Evolutionary conservation across 208 protist genomes (phyloP).

Genomic region (Wallacemonas collosoma): DNA sequence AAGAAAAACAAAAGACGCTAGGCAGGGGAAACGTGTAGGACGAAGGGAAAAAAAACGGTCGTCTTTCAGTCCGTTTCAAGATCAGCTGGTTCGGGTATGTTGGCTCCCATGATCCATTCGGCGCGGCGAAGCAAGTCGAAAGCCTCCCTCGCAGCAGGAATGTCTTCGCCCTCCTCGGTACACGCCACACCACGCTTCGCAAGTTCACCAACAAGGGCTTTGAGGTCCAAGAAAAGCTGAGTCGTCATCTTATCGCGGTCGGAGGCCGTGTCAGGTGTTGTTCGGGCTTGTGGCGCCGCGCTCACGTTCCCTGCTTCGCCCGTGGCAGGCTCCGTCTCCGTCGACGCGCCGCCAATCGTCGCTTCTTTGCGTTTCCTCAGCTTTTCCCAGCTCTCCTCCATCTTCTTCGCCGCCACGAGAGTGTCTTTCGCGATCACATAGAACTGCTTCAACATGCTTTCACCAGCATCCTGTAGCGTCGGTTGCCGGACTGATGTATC

Average conservation of each 20-base stretch:
- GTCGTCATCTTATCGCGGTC: constrained; percentile 89
- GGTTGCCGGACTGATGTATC: neutral
- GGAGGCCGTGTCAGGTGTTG: constrained; percentile 59
- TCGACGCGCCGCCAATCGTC: constrained; percentile 10
- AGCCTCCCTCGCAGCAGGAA: constrained; percentile 27
- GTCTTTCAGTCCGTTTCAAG: constrained; percentile 36
- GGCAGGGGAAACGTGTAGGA: neutral
- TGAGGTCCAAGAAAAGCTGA: constrained; percentile 83
- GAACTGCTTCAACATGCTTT: constrained; percentile 45
- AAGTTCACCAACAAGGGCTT: constrained; percentile 37
- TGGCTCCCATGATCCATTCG: constrained; percentile 75
- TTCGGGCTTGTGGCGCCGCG: constrained; percentile 20
- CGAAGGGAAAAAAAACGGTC: neutral
- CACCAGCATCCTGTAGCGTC: constrained; percentile 15
- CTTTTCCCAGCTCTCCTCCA: constrained; percentile 91
- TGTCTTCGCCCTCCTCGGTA: constrained; percentile 7
- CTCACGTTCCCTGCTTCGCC: neutral
- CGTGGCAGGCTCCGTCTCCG: neutral
- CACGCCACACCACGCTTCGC: constrained; percentile 7
- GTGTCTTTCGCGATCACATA: constrained; percentile 62
- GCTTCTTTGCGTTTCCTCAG: constrained; percentile 71
- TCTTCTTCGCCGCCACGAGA: constrained; percentile 81
- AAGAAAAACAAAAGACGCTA: neutral
- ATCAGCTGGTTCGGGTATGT: constrained; percentile 72
- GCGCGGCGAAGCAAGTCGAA: constrained; percentile 55